phyloP scores from a whole-genome alignment of 768 basidiomycete genomes.

The Tylopilus subfusipes region DNA sequence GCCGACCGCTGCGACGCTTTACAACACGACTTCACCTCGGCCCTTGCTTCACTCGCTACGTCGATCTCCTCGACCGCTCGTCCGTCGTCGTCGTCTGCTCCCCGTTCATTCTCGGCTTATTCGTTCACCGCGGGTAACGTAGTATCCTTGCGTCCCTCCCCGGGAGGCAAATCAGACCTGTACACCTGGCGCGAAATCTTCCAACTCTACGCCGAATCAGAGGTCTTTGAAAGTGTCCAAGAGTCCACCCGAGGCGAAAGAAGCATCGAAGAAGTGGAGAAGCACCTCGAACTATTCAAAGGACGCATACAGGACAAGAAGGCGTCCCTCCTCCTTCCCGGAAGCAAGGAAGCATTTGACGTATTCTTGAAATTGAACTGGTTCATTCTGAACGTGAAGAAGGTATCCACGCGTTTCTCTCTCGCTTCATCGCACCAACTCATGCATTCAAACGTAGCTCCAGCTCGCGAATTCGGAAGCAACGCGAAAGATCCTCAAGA shows the following conservation, averaged over 20 bases:
- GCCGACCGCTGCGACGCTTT: constrained; percentile 49
- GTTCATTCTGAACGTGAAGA: constrained; percentile 77
- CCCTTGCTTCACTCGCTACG: constrained; percentile 47
- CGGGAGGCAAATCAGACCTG: constrained; percentile 50
- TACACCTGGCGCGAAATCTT: constrained; percentile 92
- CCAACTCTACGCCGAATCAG: constrained; percentile 77
- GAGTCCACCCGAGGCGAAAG: constrained; percentile 69
- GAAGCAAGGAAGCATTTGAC: constrained; percentile 58
- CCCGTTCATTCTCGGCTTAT: constrained; percentile 32
- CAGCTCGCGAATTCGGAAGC: constrained; percentile 85
- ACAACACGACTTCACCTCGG: constrained; percentile 45
- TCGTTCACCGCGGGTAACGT: constrained; percentile 22
- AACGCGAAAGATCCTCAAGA: constrained; percentile 90
- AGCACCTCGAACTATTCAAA: constrained; percentile 59
- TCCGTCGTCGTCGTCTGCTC: constrained; percentile 31
- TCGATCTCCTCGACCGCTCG: constrained; percentile 32
- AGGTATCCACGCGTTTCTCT: constrained; percentile 39
- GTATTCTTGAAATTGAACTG: constrained; percentile 74
- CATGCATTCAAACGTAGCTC: constrained; percentile 44
- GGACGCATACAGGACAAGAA: constrained; percentile 50
- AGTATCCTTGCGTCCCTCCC: constrained; percentile 38
- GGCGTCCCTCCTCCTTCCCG: constrained; percentile 51
- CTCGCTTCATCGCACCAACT: neutral
- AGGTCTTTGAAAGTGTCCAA: constrained; percentile 74
- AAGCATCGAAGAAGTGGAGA: constrained; percentile 65